These are phyloP conservation scores for Mucor irregularis DNA, from an alignment of 371 early-diverging fungal species.

Conservation along the genomic window DNA sequence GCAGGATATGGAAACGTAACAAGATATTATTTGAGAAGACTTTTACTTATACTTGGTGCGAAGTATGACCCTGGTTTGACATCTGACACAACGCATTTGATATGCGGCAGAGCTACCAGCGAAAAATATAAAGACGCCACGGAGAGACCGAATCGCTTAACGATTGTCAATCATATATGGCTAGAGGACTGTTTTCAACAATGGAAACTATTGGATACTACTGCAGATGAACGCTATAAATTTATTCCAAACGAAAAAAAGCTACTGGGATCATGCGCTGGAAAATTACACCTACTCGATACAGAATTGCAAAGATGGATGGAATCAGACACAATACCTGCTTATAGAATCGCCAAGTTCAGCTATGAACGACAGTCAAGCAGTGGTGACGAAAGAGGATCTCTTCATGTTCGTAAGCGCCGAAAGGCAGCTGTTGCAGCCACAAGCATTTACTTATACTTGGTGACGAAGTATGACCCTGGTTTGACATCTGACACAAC, in stretches of 20 bases:
- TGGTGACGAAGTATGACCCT: too few relatives aligned
- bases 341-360: too few relatives aligned
- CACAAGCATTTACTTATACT: too few relatives aligned
- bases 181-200: slow-evolving; percentile 73
- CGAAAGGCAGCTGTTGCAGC: slow-evolving; percentile 57
- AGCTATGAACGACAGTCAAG: too few relatives aligned
- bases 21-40: slow-evolving; percentile 67
- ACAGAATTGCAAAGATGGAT: slow-evolving; percentile 3
- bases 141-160: slow-evolving; percentile 59
- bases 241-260: slow-evolving; percentile 43
- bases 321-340: background rate
- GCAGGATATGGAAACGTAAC: slow-evolving; percentile 70
- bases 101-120: slow-evolving; percentile 49
- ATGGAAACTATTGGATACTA: slow-evolving; percentile 54
- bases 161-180: slow-evolving; percentile 88
- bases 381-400: background rate
- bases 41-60: slow-evolving; percentile 68
- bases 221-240: slow-evolving; percentile 53
- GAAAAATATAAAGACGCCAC: slow-evolving; percentile 64
- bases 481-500: background rate
- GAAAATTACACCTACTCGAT: slow-evolving; percentile 24
- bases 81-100: slow-evolving; percentile 64
- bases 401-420: slow-evolving; percentile 19
- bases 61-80: background rate
- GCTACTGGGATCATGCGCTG: slow-evolving; percentile 30